Evolutionary conservation across 106 monocot species (phyloP).

Genomic region (Allium fistulosum): DNA sequence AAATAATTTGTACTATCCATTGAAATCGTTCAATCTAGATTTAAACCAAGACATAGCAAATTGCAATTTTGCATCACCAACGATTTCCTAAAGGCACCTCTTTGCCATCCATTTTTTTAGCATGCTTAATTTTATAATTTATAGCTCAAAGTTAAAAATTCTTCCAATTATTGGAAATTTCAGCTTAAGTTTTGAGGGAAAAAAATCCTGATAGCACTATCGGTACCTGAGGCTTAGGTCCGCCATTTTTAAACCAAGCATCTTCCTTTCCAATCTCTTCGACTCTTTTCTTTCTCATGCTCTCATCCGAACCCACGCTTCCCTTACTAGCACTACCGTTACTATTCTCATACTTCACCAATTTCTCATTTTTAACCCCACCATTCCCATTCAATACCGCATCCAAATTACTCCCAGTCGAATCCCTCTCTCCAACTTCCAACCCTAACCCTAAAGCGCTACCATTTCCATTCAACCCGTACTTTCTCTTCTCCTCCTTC

Average conservation of each 20-base stretch:
- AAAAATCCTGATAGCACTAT: too few relatives aligned
- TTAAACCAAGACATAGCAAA: too few relatives aligned
- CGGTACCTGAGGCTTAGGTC: constrained; percentile 39
- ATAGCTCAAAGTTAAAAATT: too few relatives aligned
- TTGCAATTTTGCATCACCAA: too few relatives aligned
- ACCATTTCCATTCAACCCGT: constrained; percentile 40
- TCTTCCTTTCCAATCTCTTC: constrained; percentile 90
- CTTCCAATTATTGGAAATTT: too few relatives aligned
- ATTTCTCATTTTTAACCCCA: constrained; percentile 26
- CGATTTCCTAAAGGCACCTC: too few relatives aligned
- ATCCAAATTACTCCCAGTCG: constrained; percentile 16
- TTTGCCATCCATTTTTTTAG: too few relatives aligned
- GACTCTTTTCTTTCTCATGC: constrained; percentile 50
- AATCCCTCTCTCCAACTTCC: constrained; percentile 8
- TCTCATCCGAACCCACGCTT: constrained; percentile 24
- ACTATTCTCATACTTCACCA: constrained; percentile 23
- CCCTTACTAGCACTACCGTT: constrained; percentile 15
- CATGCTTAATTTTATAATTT: too few relatives aligned
- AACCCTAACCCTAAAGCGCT: constrained; percentile 2
- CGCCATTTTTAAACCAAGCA: constrained; percentile 74
- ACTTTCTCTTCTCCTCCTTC: constrained; percentile 17
- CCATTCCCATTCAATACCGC: constrained; percentile 23
- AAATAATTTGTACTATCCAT: too few relatives aligned
- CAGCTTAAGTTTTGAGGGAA: too few relatives aligned
- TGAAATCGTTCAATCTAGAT: too few relatives aligned